Evolutionary conservation across 73 alveolate species (phyloP).

Genomic region (Uronychia binucleata): DNA sequence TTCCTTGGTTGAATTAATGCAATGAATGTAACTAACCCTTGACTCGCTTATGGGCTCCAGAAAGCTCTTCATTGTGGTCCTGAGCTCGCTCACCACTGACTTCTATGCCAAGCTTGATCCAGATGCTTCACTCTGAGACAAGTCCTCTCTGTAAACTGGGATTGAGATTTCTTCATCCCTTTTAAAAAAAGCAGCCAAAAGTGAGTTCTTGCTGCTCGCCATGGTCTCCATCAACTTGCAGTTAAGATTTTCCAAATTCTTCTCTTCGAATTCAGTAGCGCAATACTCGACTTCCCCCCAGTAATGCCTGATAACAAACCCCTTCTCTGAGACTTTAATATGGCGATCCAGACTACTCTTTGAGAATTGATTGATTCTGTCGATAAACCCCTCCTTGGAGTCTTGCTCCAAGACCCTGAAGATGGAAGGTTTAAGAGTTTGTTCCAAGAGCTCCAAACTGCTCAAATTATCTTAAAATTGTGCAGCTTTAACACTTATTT

Average conservation of each 20-base stretch:
- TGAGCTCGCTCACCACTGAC: slow-evolving; percentile 78
- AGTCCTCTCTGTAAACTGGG: background rate
- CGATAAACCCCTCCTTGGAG: slow-evolving; percentile 75
- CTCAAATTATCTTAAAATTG: slow-evolving; percentile 84
- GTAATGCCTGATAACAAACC: slow-evolving; percentile 83
- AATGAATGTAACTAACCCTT: slow-evolving; percentile 84
- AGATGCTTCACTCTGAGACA: no score
- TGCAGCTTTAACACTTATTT: slow-evolving; percentile 80
- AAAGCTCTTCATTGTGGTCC: slow-evolving; percentile 71
- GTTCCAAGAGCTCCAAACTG: slow-evolving; percentile 92
- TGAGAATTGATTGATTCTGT: slow-evolving; percentile 69
- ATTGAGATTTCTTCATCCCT: slow-evolving; percentile 33
- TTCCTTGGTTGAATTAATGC: slow-evolving; percentile 89
- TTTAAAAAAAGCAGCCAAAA: slow-evolving; percentile 57
- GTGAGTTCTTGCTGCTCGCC: slow-evolving; percentile 47
- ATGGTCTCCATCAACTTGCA: slow-evolving; percentile 68
- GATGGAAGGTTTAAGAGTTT: slow-evolving; percentile 72
- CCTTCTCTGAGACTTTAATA: slow-evolving; percentile 42
- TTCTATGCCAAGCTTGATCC: slow-evolving; percentile 53
- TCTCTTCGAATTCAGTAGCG: slow-evolving; percentile 81
- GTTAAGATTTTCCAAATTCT: slow-evolving; percentile 87
- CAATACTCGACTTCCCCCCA: slow-evolving; percentile 92
- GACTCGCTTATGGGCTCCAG: slow-evolving; percentile 75
- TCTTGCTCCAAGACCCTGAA: slow-evolving; percentile 89
- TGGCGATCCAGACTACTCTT: slow-evolving; percentile 53